Percentiles rank a stretch among this genome's conserved stretches.
Evolutionary conservation across 2,329 filamentous ascomycete species (phyloP).

Genomic region (Trichoderma cornu-damae): DNA sequence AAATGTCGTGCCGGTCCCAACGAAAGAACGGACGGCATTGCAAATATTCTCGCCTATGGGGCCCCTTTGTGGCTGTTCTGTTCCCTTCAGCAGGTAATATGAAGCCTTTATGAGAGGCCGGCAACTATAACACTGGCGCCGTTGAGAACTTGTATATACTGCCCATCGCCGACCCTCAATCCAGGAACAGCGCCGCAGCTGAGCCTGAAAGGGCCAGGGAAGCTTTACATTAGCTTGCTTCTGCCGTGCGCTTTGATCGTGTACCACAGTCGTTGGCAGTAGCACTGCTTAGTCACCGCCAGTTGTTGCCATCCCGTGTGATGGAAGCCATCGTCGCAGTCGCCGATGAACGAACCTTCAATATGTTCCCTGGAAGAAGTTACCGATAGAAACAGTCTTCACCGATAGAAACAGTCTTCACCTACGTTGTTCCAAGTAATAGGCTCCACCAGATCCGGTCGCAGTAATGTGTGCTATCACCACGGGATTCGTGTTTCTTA

Average conservation of each 20-base stretch:
- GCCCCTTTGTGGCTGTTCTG: too few species aligned
- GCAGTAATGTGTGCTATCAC: neutral
- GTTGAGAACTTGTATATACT: conserved; percentile 9
- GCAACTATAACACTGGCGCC: conserved; percentile 3
- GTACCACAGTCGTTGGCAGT: neutral
- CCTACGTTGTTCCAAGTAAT: conserved; percentile 9
- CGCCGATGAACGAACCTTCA: neutral
- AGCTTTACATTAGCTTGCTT: neutral
- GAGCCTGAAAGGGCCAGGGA: neutral
- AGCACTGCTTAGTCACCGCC: conserved; percentile 1
- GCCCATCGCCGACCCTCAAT: neutral
- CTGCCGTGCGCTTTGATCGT: conserved; percentile 1
- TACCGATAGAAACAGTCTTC: conserved; percentile 5
- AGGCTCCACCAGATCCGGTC: neutral
- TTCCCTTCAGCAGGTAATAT: too few species aligned
- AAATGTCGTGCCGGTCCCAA: too few species aligned
- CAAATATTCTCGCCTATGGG: too few species aligned
- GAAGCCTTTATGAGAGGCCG: too few species aligned
- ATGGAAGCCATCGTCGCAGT: conserved; percentile 5
- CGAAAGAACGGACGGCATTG: too few species aligned
- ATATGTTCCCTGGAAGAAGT: conserved; percentile 12
- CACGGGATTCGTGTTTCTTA: neutral
- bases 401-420: conserved; percentile 1
- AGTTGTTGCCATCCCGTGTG: conserved; percentile 14
- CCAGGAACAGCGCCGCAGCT: conserved; percentile 8